Conservation (phyloP, 2,329 filamentous ascomycete species). For the Zymoseptoria crescenta region DNA sequence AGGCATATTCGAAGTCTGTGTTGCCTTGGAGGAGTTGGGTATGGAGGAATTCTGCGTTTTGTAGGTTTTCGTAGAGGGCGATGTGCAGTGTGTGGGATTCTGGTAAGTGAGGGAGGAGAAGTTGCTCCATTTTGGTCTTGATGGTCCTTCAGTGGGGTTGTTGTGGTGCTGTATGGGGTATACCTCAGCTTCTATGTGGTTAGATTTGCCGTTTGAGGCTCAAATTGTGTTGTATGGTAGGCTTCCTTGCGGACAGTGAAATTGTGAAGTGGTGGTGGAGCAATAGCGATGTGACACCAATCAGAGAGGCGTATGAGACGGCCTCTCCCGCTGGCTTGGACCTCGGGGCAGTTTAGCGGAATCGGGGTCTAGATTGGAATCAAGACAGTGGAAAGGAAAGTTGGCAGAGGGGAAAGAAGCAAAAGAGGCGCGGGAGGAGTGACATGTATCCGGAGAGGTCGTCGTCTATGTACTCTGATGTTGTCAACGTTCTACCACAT, state of each 20-base stretch:
- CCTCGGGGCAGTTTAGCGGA: background rate
- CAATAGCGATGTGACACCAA: background rate
- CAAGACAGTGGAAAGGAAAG: too few relatives aligned
- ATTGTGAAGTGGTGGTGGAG: background rate
- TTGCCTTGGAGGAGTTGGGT: slow-evolving; percentile 81
- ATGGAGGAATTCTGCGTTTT: slow-evolving; percentile 71
- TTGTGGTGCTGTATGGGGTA: background rate
- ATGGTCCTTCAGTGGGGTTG: background rate
- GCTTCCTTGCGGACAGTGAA: too few relatives aligned
- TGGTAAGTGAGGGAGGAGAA: slow-evolving; percentile 70
- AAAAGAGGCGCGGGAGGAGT: background rate
- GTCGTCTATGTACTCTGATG: too few relatives aligned
- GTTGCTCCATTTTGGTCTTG: slow-evolving; percentile 47
- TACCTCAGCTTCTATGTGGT: too few relatives aligned
- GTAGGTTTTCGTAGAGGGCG: slow-evolving; percentile 65
- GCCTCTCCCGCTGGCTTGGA: background rate
- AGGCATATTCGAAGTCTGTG: slow-evolving; percentile 80
- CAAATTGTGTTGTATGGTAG: too few relatives aligned
- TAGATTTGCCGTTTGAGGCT: too few relatives aligned
- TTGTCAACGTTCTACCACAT: too few relatives aligned
- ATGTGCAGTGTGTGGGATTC: slow-evolving; percentile 57
- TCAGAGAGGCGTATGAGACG: background rate
- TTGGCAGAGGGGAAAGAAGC: background rate
- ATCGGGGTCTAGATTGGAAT: too few relatives aligned
- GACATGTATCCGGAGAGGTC: too few relatives aligned